Base-by-base conservation (phyloP, 306 rosid species). In the Pyrus betulifolia region DNA sequence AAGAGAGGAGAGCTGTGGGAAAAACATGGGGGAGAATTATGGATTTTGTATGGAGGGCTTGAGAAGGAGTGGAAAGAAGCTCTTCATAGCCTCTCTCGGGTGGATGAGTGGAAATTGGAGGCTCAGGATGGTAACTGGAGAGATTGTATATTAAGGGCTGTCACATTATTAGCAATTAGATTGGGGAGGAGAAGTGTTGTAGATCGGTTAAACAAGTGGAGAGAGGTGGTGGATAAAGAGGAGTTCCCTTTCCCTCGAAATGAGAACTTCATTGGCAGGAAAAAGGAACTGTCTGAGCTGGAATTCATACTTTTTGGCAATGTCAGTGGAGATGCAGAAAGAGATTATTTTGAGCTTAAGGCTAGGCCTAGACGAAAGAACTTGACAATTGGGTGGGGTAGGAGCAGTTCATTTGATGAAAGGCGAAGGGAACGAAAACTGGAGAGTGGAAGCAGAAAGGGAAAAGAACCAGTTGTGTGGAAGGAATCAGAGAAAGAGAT, bases 1-100 rank as follows among this genome's bases (percentile, higher is more conserved):
- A 90, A 80, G 90, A 89, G 96, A 82, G 98, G 98, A 76, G 98
- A 93, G 81, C 58, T 89, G 77, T 93, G 95, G 98, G 98, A 88
- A 70, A 89, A 86, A 69, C 82, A 84, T 83, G 98, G 98, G 55
- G 98, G 98, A 59, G 89, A 93, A 71, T 78, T 93, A 49, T 93
- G 98, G 98, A 76, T 80, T 76, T 57, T 67, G 57, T 93, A 93
- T 77, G 98, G 93, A 74, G 98, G 98, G 25, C 69, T 86, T 73
- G 95, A 93, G 76, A 87, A 85, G 74, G 98, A 93, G 78, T 93
- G 98, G 98, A 86, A 79, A 82, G 96, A 91, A 71, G 95, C 93
- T 0, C 87, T 93, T 66, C 85, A 86, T 72, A 88, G 91, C 61
- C 90, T 93, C 30, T 85, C 91, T 63, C 88, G 93, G 61, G 85